These are phyloP conservation scores for Iris macrosiphon DNA, from an alignment of 106 monocot species.

Conservation along the genomic window DNA sequence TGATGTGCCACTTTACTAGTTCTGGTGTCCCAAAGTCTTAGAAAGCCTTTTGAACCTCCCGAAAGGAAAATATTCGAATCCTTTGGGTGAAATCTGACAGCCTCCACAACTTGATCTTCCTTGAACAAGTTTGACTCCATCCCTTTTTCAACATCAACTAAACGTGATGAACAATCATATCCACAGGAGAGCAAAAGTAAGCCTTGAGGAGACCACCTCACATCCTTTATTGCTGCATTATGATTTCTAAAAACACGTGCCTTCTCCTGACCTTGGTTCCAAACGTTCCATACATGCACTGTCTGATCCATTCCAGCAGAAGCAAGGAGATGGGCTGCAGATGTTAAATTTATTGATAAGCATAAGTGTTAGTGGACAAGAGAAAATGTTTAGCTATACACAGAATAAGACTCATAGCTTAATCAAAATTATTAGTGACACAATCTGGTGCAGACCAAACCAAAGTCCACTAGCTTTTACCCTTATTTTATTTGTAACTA, in stretches of 20 bases:
- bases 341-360: slow-evolving; percentile 2
- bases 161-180: slow-evolving; percentile 65
- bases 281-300: slow-evolving; percentile 75
- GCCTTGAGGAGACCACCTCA: slow-evolving; percentile 70
- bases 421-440: no score
- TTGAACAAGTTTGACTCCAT: slow-evolving; percentile 51
- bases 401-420: neutral
- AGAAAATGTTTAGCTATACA: neutral
- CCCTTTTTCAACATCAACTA: slow-evolving; percentile 80
- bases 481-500: no score
- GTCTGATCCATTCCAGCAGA: slow-evolving; percentile 93
- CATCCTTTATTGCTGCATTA: slow-evolving; percentile 75
- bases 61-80: slow-evolving; percentile 71
- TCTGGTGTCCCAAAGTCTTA: slow-evolving; percentile 84
- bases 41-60: slow-evolving; percentile 71
- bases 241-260: slow-evolving; percentile 59
- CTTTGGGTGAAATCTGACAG: slow-evolving; percentile 60
- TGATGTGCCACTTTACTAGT: slow-evolving; percentile 38
- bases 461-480: no score
- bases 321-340: slow-evolving; percentile 95
- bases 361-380: neutral
- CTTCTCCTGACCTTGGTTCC: slow-evolving; percentile 44
- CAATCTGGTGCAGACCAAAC: no score
- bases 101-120: slow-evolving; percentile 75
- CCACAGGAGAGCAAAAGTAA: slow-evolving; percentile 80